phyloP scores from a whole-genome alignment of 257 asterid species.

The Nicotiana obtusifolia region DNA sequence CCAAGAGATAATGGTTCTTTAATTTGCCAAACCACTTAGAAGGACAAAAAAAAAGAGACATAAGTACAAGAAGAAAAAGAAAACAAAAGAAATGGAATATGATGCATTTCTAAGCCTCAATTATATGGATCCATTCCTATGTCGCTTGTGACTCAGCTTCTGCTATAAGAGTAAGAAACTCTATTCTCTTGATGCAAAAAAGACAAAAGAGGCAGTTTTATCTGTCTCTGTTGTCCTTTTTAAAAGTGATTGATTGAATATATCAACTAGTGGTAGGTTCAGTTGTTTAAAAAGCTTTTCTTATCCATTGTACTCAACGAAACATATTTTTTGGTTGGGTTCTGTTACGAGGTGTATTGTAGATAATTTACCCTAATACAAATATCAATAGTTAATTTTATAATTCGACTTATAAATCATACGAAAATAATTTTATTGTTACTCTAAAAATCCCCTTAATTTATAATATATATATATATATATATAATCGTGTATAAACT shows the following conservation, averaged over 20 bases:
- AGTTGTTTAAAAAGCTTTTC: not conserved
- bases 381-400: too few species aligned
- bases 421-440: too few species aligned
- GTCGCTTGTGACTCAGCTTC: not conserved
- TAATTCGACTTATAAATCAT: rapidly evolving
- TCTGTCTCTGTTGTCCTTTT: not conserved
- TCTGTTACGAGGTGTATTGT: too few species aligned
- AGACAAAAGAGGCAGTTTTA: not conserved
- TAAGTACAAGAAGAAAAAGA: not conserved
- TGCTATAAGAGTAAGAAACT: not conserved
- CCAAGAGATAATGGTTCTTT: not conserved
- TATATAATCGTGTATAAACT: too few species aligned
- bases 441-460: too few species aligned
- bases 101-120: not conserved
- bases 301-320: not conserved
- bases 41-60: not conserved
- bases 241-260: not conserved
- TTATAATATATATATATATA: too few species aligned
- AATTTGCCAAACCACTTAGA: not conserved
- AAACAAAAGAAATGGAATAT: not conserved
- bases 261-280: not conserved
- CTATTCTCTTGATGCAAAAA: not conserved
- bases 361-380: too few species aligned
- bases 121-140: not conserved
- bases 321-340: too few species aligned